Base-by-base conservation (phyloP, 805 yeast species). In the Ogataea paradorogensis region DNA sequence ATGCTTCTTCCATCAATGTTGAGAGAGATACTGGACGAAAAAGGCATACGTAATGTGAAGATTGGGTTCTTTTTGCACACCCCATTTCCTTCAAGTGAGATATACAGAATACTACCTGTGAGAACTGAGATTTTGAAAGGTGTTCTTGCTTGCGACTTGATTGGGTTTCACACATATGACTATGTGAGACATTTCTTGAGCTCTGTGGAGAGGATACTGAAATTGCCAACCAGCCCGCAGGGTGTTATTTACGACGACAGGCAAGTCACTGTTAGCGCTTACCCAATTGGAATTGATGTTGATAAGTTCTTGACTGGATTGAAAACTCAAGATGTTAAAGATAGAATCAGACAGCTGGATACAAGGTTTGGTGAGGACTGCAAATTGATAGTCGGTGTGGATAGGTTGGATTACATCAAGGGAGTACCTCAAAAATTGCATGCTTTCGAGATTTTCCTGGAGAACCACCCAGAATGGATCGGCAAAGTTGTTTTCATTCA, bases 91-190 rank as follows among this genome's bases (percentile, higher is more conserved):
- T 85, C 96, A 9, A 82, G 95, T 41, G 99, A 93, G 60, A 91
- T 93, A 46, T 93, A 93, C 67, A 73, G 99, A 59, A 90, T 95
- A 40, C 70, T 93, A 53, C 99, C 99, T 0, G 99, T 95, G 11
- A 75, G 99, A 64, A 80, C 82, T 52, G 98, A 95, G 62, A 88
- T 93, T 36, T 68, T 93, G 52, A 78, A 76, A 46, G 99, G 99
- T 41, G 95, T 93, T 2, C 69, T 93, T 57, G 83, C 93, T 53
- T 91, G 98, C 66, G 95, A 93, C 60, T 72, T 95, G 54, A 80
- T 93, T 56, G 99, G 99, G 0, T 93, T 93, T 74, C 99, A 93
- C 63, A 93, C 99, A n/a, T 95, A 93, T 62, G 99, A 93, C 62
- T 93, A 93, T 58, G 98, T 96, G 9, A 75, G 99, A 52, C 99